phyloP scores from a whole-genome alignment of 257 asterid genomes.

The Cynanchum wilfordii region DNA sequence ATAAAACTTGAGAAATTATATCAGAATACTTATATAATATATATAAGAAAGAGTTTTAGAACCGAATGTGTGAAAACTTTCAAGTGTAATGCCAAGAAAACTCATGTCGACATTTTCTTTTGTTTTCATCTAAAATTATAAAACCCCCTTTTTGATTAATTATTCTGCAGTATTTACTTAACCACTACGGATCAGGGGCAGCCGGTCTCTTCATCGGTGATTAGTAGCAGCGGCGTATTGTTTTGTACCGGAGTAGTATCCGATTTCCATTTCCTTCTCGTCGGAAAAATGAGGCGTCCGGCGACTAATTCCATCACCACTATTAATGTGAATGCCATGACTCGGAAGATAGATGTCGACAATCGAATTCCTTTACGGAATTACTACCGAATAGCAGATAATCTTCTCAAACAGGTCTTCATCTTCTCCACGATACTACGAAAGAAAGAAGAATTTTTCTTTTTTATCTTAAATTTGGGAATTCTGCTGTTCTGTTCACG shows the following conservation, averaged over 20 bases:
- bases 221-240: neutral
- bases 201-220: neutral
- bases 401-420: slow-evolving; percentile 81
- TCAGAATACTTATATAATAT: too few relatives aligned
- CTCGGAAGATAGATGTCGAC: slow-evolving; percentile 58
- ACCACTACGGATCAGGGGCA: neutral
- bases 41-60: too few relatives aligned
- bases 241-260: neutral
- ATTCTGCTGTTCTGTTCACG: neutral
- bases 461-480: neutral
- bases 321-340: slow-evolving; percentile 39
- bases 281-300: slow-evolving; percentile 66
- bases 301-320: slow-evolving; percentile 36
- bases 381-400: slow-evolving; percentile 83
- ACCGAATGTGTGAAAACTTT: too few relatives aligned
- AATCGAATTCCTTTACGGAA: slow-evolving; percentile 75
- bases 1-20: too few relatives aligned
- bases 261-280: neutral
- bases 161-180: slow-evolving; percentile 3
- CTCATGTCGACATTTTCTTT: slow-evolving; percentile 5
- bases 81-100: too few relatives aligned
- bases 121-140: too few relatives aligned
- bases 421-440: neutral
- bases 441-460: too few relatives aligned
- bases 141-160: too few relatives aligned